Evolutionary conservation across 208 protist species (phyloP).

Genomic region (Wallacemonas sp.): DNA sequence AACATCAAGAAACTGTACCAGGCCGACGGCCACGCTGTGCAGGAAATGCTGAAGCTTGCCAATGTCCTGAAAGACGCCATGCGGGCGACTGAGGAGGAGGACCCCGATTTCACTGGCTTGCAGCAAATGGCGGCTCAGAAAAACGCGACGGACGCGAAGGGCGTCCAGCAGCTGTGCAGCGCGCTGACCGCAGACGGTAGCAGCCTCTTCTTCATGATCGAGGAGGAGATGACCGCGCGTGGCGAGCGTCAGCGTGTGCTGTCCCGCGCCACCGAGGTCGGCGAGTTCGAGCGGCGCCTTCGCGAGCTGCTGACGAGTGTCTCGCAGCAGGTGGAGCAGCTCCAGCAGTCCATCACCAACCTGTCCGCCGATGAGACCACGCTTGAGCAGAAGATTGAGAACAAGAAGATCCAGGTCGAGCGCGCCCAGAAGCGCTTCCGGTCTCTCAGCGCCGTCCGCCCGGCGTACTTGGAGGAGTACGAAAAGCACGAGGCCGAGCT

Average conservation of each 20-base stretch:
- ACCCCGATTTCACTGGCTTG: constrained; percentile 71
- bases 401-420: constrained; percentile 94
- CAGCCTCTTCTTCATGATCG: constrained; percentile 88
- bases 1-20: constrained; percentile 96
- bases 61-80: constrained; percentile 90
- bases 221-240: constrained; percentile 72
- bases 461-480: constrained; percentile 94
- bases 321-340: constrained; percentile 78
- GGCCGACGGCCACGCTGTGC: constrained; percentile 94
- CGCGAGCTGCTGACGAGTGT: constrained; percentile 75
- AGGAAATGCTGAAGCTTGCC: constrained; percentile 96
- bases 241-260: constrained; percentile 80
- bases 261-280: constrained; percentile 85
- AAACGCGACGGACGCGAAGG: constrained; percentile 82
- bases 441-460: constrained; percentile 89
- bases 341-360: constrained; percentile 84
- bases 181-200: constrained; percentile 90
- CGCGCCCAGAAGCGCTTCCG: constrained; percentile 91
- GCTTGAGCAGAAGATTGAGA: constrained; percentile 95
- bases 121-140: constrained; percentile 89
- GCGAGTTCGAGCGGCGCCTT: constrained; percentile 91
- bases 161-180: constrained; percentile 87
- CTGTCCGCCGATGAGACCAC: constrained; percentile 91
- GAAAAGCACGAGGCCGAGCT: constrained; percentile 92
- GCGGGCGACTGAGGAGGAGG: constrained; percentile 71